Base-by-base conservation (phyloP, 306 rosid genomes). In the Astragalus glycyphyllos region DNA sequence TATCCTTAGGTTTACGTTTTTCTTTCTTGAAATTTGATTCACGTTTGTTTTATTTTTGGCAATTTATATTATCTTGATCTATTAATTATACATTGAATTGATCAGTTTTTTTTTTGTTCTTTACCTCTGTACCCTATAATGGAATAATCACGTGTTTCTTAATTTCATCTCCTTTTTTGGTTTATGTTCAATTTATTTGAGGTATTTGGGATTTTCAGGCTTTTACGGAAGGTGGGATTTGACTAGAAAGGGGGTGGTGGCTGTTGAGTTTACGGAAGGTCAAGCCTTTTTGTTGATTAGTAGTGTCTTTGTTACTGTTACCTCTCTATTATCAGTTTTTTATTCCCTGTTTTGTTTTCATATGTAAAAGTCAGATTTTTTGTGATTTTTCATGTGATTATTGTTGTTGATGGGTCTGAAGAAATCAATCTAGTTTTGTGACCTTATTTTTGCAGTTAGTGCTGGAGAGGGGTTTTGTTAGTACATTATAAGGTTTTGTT, bases 181-280 rank as follows among this genome's bases (percentile, higher is more conserved):
- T 32, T 13, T 53, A 7, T 60, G 42, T 13, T 60, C 9, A n/a
- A 0, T 31, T 37, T 34, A 14, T 55, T 13, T 58, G 32, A 72
- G 59, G 41, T 65, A 31, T 82, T 8, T 81, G 53, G 81, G 79
- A 75, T 75, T 87, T 78, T 65, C 92, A 86, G 92, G 84, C 91
- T 77, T 72, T 80, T 77, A 82, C 88, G 82, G 84, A 85, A 83
- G 87, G 85, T 74, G 87, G 87, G 41, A 40, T 81, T 87, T 87
- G 95, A 83, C 92, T 89, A 17, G 42, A 29, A 59, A 59, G 13
- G 69, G 61, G 78, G 74, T 70, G 44, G 70, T 72, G 51, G 71
- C 44, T 73, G 37, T 76, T 34, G 76, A 67, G 56, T 31, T 23
- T 72, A 77, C 47, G 73, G 47, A 65, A 54, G 80, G 80, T 72